phyloP scores from a whole-genome alignment of 2,329 filamentous ascomycete species.

The Cadophora sp. region DNA sequence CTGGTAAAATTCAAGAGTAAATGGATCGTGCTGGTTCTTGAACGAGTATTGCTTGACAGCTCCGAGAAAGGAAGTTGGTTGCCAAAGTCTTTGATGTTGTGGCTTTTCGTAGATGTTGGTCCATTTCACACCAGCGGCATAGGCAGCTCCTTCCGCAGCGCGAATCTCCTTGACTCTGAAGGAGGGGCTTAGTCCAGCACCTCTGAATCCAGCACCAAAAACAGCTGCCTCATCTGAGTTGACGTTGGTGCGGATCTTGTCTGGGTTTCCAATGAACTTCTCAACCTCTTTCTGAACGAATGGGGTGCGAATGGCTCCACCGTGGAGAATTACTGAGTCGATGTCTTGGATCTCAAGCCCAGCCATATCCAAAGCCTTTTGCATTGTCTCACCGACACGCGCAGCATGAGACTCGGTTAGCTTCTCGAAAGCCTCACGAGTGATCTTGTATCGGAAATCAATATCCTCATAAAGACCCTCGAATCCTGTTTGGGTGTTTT shows the following conservation, averaged over 20 bases:
- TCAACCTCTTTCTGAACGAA: slow-evolving; percentile 93
- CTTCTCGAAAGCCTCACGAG: slow-evolving; percentile 80
- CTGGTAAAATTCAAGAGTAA: slow-evolving; percentile 82
- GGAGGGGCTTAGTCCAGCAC: slow-evolving; percentile 87
- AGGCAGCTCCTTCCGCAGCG: slow-evolving; percentile 77
- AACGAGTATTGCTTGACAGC: slow-evolving; percentile 85
- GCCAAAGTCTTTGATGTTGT: slow-evolving; percentile 84
- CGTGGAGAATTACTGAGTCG: slow-evolving; percentile 91
- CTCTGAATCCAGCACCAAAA: slow-evolving; percentile 94
- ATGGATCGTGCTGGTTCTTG: slow-evolving; percentile 77
- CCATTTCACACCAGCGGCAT: slow-evolving; percentile 79
- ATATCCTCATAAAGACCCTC: slow-evolving; percentile 91
- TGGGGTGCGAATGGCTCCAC: slow-evolving; percentile 87
- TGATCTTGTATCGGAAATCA: slow-evolving; percentile 91
- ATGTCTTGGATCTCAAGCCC: slow-evolving; percentile 77
- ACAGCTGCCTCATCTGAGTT: slow-evolving; percentile 97
- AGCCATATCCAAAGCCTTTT: slow-evolving; percentile 76
- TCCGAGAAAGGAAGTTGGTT: slow-evolving; percentile 75
- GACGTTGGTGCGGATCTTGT: slow-evolving; percentile 90
- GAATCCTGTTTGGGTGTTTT: slow-evolving; percentile 79
- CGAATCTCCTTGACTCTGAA: slow-evolving; percentile 98
- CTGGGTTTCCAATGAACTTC: slow-evolving; percentile 70
- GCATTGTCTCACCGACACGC: slow-evolving; percentile 72
- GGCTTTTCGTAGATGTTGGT: slow-evolving; percentile 70
- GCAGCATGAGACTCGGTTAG: slow-evolving; percentile 72